Percentiles rank a stretch among this genome's conserved stretches.
phyloP scores from a whole-genome alignment of 208 protist genomes.

The Trypanosoma cruzi region DNA sequence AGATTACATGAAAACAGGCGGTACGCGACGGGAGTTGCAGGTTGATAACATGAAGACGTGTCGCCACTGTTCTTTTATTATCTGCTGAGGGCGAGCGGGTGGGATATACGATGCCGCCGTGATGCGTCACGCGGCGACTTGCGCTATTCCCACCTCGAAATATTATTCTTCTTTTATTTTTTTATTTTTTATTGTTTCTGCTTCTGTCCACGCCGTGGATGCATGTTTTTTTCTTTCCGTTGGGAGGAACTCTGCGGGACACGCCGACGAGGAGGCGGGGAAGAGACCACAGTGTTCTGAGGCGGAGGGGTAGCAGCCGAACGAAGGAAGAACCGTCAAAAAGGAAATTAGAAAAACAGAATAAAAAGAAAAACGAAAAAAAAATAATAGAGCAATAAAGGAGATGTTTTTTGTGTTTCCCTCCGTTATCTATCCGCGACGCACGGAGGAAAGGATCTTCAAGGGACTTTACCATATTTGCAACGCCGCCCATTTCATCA shows the following conservation, averaged over 20 bases:
- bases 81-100: no score
- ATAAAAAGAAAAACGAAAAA: not conserved
- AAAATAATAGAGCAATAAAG: not conserved
- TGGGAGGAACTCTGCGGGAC: no score
- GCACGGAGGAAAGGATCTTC: slow-evolving; percentile 58
- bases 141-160: not conserved
- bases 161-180: not conserved
- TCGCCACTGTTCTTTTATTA: no score
- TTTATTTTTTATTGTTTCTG: not conserved
- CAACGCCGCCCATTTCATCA: slow-evolving; percentile 42
- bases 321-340: no score
- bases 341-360: not conserved
- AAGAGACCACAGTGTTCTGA: no score
- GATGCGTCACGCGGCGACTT: not conserved
- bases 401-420: slow-evolving; percentile 82
- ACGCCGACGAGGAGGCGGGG: no score
- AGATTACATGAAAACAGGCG: not conserved
- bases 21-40: not conserved
- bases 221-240: not conserved
- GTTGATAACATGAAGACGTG: no score
- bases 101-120: no score
- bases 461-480: slow-evolving; percentile 68
- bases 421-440: slow-evolving; percentile 70
- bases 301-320: no score
- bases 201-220: not conserved